These are phyloP conservation scores for Quercus dentata DNA, from an alignment of 306 rosid genomes.

Conservation along the genomic window DNA sequence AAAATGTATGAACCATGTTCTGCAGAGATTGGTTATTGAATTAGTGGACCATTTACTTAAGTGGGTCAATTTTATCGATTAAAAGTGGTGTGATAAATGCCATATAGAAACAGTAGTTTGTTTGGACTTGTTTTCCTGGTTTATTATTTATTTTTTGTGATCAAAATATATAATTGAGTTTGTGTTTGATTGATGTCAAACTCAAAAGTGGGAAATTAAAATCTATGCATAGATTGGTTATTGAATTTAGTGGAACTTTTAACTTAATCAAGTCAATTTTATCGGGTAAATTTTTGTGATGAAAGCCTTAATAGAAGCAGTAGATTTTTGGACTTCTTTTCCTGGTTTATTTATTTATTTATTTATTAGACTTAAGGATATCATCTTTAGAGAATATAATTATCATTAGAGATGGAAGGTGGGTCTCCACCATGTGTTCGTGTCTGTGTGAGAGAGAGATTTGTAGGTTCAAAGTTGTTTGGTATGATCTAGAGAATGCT, in stretches of 20 bases:
- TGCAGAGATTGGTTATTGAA: no score
- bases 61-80: background rate
- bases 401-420: no score
- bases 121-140: background rate
- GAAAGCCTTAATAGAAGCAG: background rate
- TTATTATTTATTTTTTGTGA: background rate
- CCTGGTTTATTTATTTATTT: background rate
- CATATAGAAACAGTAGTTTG: background rate
- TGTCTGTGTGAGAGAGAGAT: no score
- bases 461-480: background rate
- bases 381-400: no score
- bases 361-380: no score
- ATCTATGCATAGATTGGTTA: background rate
- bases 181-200: no score
- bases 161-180: no score
- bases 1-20: no score
- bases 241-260: background rate
- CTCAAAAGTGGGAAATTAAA: no score
- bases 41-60: background rate
- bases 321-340: background rate
- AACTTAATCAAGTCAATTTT: background rate
- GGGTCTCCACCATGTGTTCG: no score
- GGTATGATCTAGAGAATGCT: background rate
- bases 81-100: background rate
- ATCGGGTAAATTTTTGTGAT: no score